These are phyloP conservation scores for Naematelia aurantialba DNA, from an alignment of 768 basidiomycete genomes.

Conservation along the genomic window DNA sequence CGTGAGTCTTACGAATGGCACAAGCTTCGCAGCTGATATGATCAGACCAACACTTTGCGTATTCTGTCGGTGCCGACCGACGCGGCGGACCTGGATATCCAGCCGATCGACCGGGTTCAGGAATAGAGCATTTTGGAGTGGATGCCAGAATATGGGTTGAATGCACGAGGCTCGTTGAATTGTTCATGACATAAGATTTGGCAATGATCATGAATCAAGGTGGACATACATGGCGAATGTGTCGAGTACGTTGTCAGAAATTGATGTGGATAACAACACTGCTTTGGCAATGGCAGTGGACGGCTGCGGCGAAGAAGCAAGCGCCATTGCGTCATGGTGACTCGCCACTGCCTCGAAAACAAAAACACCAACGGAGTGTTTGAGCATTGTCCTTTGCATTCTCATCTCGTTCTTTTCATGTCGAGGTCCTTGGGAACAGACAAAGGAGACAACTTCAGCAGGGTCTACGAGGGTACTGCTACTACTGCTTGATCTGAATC, in stretches of 20 bases:
- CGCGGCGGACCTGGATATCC: constrained; percentile 48
- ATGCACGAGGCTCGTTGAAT: neutral
- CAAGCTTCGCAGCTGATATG: constrained; percentile 8
- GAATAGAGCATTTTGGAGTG: neutral
- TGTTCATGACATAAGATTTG: neutral
- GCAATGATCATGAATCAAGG: neutral
- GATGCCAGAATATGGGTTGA: neutral
- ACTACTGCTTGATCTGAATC: no score
- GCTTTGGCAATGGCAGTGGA: neutral
- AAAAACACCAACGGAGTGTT: neutral
- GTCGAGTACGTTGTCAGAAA: no score
- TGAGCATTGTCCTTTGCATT: neutral
- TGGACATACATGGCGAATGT: neutral
- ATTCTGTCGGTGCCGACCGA: constrained; percentile 49
- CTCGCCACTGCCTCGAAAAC: neutral
- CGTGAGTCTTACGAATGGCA: constrained; percentile 30
- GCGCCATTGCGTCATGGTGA: neutral
- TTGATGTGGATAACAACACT: neutral
- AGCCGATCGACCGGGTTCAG: constrained; percentile 40
- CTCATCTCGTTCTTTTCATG: neutral
- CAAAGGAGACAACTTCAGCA: no score
- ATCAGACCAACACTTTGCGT: constrained; percentile 49
- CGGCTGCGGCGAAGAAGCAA: no score
- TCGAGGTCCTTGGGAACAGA: no score
- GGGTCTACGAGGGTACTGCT: no score